Evolutionary conservation across 495 filamentous ascomycete species (phyloP).

Genomic region (Neurospora tetraspora): DNA sequence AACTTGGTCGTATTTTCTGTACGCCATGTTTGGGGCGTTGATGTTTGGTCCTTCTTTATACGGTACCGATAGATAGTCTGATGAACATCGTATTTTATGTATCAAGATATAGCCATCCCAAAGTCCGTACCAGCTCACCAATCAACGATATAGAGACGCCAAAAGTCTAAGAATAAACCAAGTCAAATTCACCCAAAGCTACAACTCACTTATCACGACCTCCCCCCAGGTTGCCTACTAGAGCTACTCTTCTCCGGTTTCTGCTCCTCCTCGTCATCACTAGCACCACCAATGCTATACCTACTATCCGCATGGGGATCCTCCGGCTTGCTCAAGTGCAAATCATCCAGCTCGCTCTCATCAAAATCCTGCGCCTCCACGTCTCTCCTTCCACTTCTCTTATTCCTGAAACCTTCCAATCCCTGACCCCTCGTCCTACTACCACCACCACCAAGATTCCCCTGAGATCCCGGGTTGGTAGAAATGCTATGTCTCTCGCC

Average conservation of each 20-base stretch:
- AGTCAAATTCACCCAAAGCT: background rate
- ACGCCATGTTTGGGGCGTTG: background rate
- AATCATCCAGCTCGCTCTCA: constrained; percentile 73
- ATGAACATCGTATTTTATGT: background rate
- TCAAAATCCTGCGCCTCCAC: constrained; percentile 84
- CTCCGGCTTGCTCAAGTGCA: constrained; percentile 43
- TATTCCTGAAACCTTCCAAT: constrained; percentile 1
- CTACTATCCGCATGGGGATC: constrained; percentile 27
- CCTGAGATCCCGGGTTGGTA: constrained; percentile 1
- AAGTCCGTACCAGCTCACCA: background rate
- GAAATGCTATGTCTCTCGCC: constrained; percentile 7
- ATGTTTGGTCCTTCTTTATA: background rate
- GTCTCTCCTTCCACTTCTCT: constrained; percentile 11
- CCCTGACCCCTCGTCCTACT: constrained; percentile 36
- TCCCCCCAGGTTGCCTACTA: constrained; percentile 1
- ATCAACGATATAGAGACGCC: background rate
- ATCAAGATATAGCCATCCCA: background rate
- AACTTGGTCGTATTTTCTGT: too few relatives aligned
- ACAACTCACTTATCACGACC: background rate
- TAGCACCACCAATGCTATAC: constrained; percentile 51
- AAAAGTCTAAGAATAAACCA: background rate
- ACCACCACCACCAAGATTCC: constrained; percentile 11
- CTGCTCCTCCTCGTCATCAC: constrained; percentile 41
- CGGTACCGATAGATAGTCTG: background rate
- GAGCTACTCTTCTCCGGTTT: constrained; percentile 14